Evolutionary conservation across 1,284 basidiomycete genomes (phyloP).

Genomic region (Cystobasidium sp.): DNA sequence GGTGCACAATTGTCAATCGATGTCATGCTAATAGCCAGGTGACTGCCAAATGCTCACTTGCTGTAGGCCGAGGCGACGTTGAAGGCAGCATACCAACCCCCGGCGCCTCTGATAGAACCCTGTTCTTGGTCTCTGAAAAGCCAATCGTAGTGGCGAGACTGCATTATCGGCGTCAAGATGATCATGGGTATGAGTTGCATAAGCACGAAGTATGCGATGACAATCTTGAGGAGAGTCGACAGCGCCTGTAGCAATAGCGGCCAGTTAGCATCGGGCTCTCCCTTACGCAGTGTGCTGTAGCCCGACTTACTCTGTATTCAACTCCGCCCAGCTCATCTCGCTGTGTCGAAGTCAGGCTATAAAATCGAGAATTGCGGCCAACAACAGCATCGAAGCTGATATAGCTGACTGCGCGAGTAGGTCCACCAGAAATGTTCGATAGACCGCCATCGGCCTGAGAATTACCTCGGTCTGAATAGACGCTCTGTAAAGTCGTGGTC

Average conservation of each 20-base stretch:
- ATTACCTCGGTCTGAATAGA: constrained; percentile 48
- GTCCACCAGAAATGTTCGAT: constrained; percentile 39
- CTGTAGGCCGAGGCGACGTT: constrained; percentile 73
- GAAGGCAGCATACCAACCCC: constrained; percentile 77
- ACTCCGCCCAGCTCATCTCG: constrained; percentile 91
- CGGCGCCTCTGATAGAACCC: constrained; percentile 4
- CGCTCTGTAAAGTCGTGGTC: constrained; percentile 66
- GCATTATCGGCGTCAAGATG: constrained; percentile 68
- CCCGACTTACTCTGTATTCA: constrained; percentile 79
- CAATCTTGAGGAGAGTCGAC: constrained; percentile 53
- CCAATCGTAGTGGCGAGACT: constrained; percentile 57
- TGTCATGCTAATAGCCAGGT: not conserved
- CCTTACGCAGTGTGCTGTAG: constrained; percentile 50
- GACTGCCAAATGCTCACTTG: constrained; percentile 15
- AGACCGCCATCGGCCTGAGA: constrained; percentile 43
- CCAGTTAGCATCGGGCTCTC: constrained; percentile 42
- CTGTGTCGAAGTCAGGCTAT: constrained; percentile 76
- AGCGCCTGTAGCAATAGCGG: constrained; percentile 46
- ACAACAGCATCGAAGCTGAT: constrained; percentile 83
- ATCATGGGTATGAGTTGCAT: constrained; percentile 69
- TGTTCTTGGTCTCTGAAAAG: constrained; percentile 32
- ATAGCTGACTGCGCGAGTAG: constrained; percentile 69
- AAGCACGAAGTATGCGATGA: constrained; percentile 67
- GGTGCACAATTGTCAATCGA: not conserved
- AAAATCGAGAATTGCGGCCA: constrained; percentile 86